Evolutionary conservation across 441 rosid genomes (phyloP).

Genomic region (Pelargonium fulgidum): DNA sequence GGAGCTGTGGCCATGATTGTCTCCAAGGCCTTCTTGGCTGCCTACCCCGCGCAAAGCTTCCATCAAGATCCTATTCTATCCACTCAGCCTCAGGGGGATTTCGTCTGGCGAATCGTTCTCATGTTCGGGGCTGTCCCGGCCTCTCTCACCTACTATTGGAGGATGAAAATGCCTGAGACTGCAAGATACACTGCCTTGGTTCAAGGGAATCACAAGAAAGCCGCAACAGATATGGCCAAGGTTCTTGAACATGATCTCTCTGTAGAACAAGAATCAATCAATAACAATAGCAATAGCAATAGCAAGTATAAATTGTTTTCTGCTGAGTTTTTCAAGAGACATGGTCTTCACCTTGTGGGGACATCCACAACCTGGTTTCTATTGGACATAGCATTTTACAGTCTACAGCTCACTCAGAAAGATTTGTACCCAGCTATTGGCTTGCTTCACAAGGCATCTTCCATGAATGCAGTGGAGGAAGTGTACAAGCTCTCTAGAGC

Average conservation of each 20-base stretch:
- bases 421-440: constrained; percentile 39
- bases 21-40: constrained; percentile 28
- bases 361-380: constrained; percentile 44
- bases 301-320: constrained; percentile 29
- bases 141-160: constrained; percentile 45
- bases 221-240: constrained; percentile 49
- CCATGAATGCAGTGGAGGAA: constrained; percentile 46
- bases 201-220: constrained; percentile 43
- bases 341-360: constrained; percentile 42
- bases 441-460: constrained; percentile 22
- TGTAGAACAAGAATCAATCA: constrained; percentile 6
- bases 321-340: constrained; percentile 28
- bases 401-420: constrained; percentile 38
- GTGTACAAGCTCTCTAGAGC: constrained; percentile 32
- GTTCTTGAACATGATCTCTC: constrained; percentile 26
- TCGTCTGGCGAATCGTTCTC: constrained; percentile 42
- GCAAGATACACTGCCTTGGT: constrained; percentile 56
- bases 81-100: constrained; percentile 41
- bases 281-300: not conserved
- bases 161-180: constrained; percentile 61
- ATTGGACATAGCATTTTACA: constrained; percentile 42
- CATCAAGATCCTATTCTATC: constrained; percentile 22
- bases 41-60: constrained; percentile 30
- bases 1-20: constrained; percentile 42
- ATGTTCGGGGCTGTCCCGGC: constrained; percentile 57